A percentile compares a stretch with the other conserved stretches of the same genome.
These are phyloP conservation scores for Scheffersomyces illinoinensis DNA, from an alignment of 1,139 yeast species.

Conservation along the genomic window DNA sequence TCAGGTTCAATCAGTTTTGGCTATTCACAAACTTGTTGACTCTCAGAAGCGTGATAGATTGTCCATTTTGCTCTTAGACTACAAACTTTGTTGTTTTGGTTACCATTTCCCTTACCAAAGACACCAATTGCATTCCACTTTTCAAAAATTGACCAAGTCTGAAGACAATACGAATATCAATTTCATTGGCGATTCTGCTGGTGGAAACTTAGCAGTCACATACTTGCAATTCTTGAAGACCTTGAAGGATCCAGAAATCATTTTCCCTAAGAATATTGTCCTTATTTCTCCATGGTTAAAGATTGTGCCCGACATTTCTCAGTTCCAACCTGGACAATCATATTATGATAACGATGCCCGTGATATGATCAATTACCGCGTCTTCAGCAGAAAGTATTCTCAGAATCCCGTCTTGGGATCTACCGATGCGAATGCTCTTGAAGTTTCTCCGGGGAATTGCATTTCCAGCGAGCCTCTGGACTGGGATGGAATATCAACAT, in stretches of 20 bases:
- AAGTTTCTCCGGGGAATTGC: slow-evolving; percentile 20
- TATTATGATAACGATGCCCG: slow-evolving; percentile 31
- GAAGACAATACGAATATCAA: slow-evolving; percentile 34
- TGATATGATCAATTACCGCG: slow-evolving; percentile 29
- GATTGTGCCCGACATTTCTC: slow-evolving; percentile 15
- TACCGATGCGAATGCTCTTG: slow-evolving; percentile 13
- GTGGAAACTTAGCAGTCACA: slow-evolving; percentile 37
- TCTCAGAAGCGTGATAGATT: slow-evolving; percentile 23
- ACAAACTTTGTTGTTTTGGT: slow-evolving; percentile 36
- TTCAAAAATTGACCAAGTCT: slow-evolving; percentile 22
- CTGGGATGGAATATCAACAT: slow-evolving; percentile 39
- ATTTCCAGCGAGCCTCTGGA: slow-evolving; percentile 18
- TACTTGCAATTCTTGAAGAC: slow-evolving; percentile 29
- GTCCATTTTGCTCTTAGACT: slow-evolving; percentile 40
- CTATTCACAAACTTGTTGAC: slow-evolving; percentile 31
- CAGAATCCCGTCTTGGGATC: slow-evolving; percentile 11
- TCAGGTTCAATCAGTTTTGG: slow-evolving; percentile 33
- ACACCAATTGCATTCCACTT: slow-evolving; percentile 33
- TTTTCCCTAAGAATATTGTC: slow-evolving; percentile 33
- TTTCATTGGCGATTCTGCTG: slow-evolving; percentile 45
- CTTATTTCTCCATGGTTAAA: slow-evolving; percentile 46
- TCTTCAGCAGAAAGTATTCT: slow-evolving; percentile 7
- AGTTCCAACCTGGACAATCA: slow-evolving; percentile 30
- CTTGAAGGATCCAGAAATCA: slow-evolving; percentile 7
- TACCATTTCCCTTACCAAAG: slow-evolving; percentile 37